Conservation (phyloP, 257 asterid species). For the Marsdenia floribunda region DNA sequence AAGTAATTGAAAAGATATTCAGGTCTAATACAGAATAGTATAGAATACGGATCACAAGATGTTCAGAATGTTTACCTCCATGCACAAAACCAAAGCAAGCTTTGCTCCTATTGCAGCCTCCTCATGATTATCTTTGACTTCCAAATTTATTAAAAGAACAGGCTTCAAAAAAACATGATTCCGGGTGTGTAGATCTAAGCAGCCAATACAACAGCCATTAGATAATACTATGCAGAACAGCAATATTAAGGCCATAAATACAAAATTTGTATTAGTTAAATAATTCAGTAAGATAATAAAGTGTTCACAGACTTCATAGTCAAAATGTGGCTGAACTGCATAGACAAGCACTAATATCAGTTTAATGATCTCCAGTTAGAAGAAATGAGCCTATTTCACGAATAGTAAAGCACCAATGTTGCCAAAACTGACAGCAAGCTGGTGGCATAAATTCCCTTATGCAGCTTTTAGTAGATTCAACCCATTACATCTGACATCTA, state of each 20-base stretch:
- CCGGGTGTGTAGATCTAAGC: conserved; percentile 77
- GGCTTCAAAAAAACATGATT: conserved; percentile 68
- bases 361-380: too few species aligned
- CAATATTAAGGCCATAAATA: background rate
- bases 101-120: conserved; percentile 95
- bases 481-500: too few species aligned
- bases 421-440: too few species aligned
- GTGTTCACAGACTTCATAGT: too few species aligned
- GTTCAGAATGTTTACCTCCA: conserved; percentile 46
- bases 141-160: conserved; percentile 79
- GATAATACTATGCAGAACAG: background rate
- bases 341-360: too few species aligned
- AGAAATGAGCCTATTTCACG: too few species aligned
- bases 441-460: too few species aligned
- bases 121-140: conserved; percentile 98
- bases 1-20: background rate
- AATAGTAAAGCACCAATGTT: too few species aligned
- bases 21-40: background rate
- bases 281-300: too few species aligned
- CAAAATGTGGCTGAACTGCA: too few species aligned
- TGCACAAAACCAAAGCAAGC: conserved; percentile 78
- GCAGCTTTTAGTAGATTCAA: too few species aligned
- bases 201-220: conserved; percentile 4
- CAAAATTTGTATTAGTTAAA: too few species aligned
- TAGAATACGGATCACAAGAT: background rate